These are phyloP conservation scores for Blastobotrys persicus DNA, from an alignment of 1,139 yeast species.

Conservation along the genomic window DNA sequence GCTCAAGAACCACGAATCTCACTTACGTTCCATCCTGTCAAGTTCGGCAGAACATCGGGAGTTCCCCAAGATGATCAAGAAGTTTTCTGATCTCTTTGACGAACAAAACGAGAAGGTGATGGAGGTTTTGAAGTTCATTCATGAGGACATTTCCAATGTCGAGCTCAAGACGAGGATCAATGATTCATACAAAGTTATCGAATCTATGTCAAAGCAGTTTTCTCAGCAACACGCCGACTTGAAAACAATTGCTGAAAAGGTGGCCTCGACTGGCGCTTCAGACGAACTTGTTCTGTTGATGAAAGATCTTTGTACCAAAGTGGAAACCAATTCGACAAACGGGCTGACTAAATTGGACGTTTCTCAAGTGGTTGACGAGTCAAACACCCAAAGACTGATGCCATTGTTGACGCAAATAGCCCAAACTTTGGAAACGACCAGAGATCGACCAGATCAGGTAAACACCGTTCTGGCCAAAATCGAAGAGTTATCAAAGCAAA, in stretches of 20 bases:
- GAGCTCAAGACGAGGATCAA: constrained; percentile 1
- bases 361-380: neutral
- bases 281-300: neutral
- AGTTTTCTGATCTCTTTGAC: constrained; percentile 5
- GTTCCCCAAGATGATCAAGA: constrained; percentile 5
- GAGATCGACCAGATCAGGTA: neutral
- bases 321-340: neutral
- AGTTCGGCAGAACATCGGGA: constrained; percentile 6
- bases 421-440: neutral
- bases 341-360: neutral
- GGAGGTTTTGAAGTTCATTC: constrained; percentile 4
- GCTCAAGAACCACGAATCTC: constrained; percentile 21
- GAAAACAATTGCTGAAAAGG: neutral
- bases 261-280: neutral
- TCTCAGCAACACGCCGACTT: neutral
- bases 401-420: neutral
- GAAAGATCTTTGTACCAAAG: neutral
- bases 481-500: neutral
- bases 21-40: constrained; percentile 11
- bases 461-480: constrained; percentile 2
- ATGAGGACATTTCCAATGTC: constrained; percentile 6
- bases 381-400: neutral
- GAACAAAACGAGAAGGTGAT: constrained; percentile 2
- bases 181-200: constrained; percentile 5
- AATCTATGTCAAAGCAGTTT: constrained; percentile 4